Base-by-base conservation (phyloP, 306 rosid species). In the Spatholobus suberectus region DNA sequence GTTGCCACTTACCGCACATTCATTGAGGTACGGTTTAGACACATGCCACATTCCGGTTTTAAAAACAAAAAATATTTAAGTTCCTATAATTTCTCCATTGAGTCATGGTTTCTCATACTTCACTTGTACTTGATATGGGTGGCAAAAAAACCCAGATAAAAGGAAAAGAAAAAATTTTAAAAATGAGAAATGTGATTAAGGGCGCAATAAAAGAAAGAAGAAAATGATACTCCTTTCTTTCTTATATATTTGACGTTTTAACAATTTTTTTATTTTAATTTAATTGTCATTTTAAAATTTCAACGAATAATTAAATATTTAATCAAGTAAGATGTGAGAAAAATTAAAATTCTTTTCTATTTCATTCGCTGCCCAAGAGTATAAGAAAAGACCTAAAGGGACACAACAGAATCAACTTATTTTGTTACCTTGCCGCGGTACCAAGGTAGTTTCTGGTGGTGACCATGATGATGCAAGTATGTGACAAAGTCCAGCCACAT, bases 401-500 rank as follows among this genome's bases (percentile, higher is more conserved):
- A 23, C 1, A 10, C 6, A 57, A 43, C 11, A 43, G 32, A 21
- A 37, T 34, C 1, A 63, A 24, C 5, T 10, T 32, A 20, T 15
- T 65, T 37, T 32, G 55, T 83, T 74, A 94, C 99, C 97, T 92
- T 80, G 86, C 99, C 99, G 0, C 99, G 89, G 85, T 96, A 96
- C 99, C 99, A 96, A 15, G 99, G 99, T 32, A 96, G 93, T 82
- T 96, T 92, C 55, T 90, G 86, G 46, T 88, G 17, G 79, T 94
- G 80, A 46, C 94, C 99, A 86, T 96, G 99, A 87, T 96, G 99
- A 67, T 96, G 99, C 90, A 96, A 84, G 34, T 96, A 96, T 1
- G 99, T 96, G 40, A 96, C 99, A n/a, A 89, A 20, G 78, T 96
- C 99, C 86, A 96, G 40, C 99, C 99, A 96, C 93, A 91, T 88